Evolutionary conservation across 106 monocot genomes (phyloP), one percentile per base, ranked within the genome.

Genomic region (Dioscorea dumetorum): DNA sequence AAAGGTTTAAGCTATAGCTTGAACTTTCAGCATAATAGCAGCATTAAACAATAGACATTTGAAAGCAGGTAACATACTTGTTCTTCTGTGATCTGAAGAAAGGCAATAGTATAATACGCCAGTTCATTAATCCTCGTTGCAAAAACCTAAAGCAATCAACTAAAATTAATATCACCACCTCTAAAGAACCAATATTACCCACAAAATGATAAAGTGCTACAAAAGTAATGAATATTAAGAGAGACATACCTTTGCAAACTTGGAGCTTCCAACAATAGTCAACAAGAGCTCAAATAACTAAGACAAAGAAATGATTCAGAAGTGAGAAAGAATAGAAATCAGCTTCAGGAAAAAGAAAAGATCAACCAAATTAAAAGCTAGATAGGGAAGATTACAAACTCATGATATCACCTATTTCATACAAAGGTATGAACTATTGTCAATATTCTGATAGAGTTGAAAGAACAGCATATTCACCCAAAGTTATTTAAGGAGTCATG

Each of bases 21-120:
- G 41, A 41, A 41, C 6, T 41, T 41, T 6, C 41, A 41, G 41
- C 6, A 6, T 41, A 41, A 41, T 41, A 6, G 41, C 5, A 41
- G 41, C 10, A 41, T 41, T 10, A 41, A 41, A 5, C 41, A 41
- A 41, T 41, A 11, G 66, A 57, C 0, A 48, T 18, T n/a, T 3
- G 12, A 19, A 60, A 73, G 28, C 28, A 28, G 50, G 32, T 57
- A 71, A 20, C 78, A 68, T 84, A 97, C 95, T 81, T 97, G 95
- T 49, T 97, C 91, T 61, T 88, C 88, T 49, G 95, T 97, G 62
- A 92, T 92, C 68, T 91, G 95, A 49, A 92, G 50, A 78, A 89
- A 97, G 50, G 76, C 76, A 58, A 97, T 75, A 57, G 77, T 82
- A 71, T 97, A 73, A 63, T 89, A 97, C 50, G 79, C 72, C 77